phyloP scores from a whole-genome alignment of 495 filamentous ascomycete genomes.

The Penicillium nucicola region DNA sequence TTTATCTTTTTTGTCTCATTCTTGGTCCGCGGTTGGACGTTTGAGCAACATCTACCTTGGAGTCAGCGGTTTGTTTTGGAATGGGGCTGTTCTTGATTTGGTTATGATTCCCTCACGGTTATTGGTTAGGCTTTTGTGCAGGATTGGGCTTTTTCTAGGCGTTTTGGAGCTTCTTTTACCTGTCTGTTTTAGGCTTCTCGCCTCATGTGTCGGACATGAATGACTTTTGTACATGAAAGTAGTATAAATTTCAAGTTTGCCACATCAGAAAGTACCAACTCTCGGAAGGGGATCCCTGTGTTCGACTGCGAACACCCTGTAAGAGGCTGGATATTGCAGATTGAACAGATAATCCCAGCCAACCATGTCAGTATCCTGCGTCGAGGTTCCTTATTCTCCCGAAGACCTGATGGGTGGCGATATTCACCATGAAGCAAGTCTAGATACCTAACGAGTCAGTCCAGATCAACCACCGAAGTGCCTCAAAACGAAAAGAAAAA shows the following conservation, averaged over 20 bases:
- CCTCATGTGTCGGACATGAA: slow-evolving; percentile 2
- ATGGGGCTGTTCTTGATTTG: slow-evolving; percentile 13
- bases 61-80: slow-evolving; percentile 12
- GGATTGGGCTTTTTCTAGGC: slow-evolving; percentile 4
- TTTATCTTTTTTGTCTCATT: slow-evolving; percentile 5
- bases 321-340: slow-evolving; percentile 10
- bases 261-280: neutral
- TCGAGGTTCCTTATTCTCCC: slow-evolving; percentile 16
- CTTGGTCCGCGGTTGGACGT: slow-evolving; percentile 12
- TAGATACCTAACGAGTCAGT: neutral
- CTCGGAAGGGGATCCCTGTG: slow-evolving; percentile 12
- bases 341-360: slow-evolving; percentile 6
- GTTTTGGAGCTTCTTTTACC: slow-evolving; percentile 7
- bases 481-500: no score
- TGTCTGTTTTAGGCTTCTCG: slow-evolving; percentile 3
- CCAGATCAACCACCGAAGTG: neutral
- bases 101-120: slow-evolving; percentile 26
- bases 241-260: slow-evolving; percentile 1
- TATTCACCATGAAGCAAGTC: neutral
- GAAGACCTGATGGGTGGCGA: slow-evolving; percentile 7
- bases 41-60: slow-evolving; percentile 4
- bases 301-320: slow-evolving; percentile 9
- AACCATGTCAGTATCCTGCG: slow-evolving; percentile 11
- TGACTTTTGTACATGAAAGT: slow-evolving; percentile 1
- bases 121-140: slow-evolving; percentile 12